Percentiles rank a stretch among this genome's conserved stretches.
These are phyloP conservation scores for Trichophyton equinum DNA, from an alignment of 2,329 filamentous ascomycete species.

Conservation along the genomic window DNA sequence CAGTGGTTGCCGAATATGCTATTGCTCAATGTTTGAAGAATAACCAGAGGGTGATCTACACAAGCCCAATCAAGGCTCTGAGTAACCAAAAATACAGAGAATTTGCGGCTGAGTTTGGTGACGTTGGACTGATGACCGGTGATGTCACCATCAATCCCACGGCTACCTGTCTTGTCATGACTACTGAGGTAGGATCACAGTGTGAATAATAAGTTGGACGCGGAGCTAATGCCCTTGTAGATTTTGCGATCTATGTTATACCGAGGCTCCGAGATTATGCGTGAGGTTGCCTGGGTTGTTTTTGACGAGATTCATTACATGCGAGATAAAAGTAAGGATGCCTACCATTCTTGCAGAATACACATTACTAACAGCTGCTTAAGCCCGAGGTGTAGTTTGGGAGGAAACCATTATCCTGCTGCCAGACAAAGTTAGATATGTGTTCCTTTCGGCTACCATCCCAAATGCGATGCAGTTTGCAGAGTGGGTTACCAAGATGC, in stretches of 20 bases:
- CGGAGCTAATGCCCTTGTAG: slow-evolving; percentile 19
- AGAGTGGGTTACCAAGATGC: slow-evolving; percentile 97
- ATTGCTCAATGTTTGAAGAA: slow-evolving; percentile 94
- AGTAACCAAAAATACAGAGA: slow-evolving; percentile 99
- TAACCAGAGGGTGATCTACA: slow-evolving; percentile 98
- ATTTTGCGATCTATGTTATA: slow-evolving; percentile 99
- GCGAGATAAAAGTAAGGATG: slow-evolving; percentile 58
- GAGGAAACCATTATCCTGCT: slow-evolving; percentile 97
- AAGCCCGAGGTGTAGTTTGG: slow-evolving; percentile 85
- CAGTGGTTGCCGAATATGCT: slow-evolving; percentile 94
- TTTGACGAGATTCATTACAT: slow-evolving; percentile 99
- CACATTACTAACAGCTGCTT: slow-evolving; percentile 13
- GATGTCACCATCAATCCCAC: slow-evolving; percentile 99
- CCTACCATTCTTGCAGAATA: not conserved
- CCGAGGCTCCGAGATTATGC: slow-evolving; percentile 96
- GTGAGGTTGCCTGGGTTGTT: slow-evolving; percentile 94
- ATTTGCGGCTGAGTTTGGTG: slow-evolving; percentile 88
- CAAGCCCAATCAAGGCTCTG: slow-evolving; percentile 94
- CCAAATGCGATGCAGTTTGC: slow-evolving; percentile 99
- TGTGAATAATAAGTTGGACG: not conserved
- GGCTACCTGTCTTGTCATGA: slow-evolving; percentile 96
- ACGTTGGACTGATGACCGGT: slow-evolving; percentile 95
- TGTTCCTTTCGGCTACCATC: slow-evolving; percentile 95
- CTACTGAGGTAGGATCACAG: slow-evolving; percentile 53
- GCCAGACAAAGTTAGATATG: slow-evolving; percentile 96